These are phyloP conservation scores for Fusarium sp. DNA, from an alignment of 2,329 filamentous ascomycete species.

Conservation along the genomic window DNA sequence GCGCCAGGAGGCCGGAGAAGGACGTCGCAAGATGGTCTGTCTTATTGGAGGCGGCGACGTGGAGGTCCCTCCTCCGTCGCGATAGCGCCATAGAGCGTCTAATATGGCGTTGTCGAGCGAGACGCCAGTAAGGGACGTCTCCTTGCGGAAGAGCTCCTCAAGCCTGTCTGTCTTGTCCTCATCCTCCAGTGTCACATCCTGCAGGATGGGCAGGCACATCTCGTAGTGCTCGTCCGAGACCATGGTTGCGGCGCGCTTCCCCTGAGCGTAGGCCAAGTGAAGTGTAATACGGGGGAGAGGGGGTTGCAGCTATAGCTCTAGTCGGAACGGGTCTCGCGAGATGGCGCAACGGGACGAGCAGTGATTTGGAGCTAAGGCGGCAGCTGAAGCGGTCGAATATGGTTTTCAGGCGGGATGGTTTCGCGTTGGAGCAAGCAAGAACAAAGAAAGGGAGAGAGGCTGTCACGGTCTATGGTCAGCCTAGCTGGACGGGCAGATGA, in stretches of 20 bases:
- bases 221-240: conserved; percentile 94
- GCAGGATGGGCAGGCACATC: conserved; percentile 87
- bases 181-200: conserved; percentile 85
- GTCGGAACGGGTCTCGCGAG: conserved; percentile 22
- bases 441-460: conserved; percentile 35
- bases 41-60: conserved; percentile 87
- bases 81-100: conserved; percentile 89
- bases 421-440: conserved; percentile 18
- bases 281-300: conserved; percentile 15
- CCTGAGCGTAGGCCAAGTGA: background rate
- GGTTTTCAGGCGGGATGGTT: conserved; percentile 13
- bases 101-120: conserved; percentile 90
- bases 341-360: conserved; percentile 14
- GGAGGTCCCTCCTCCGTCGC: conserved; percentile 72
- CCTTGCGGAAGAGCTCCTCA: conserved; percentile 84
- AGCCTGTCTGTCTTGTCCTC: conserved; percentile 95
- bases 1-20: conserved; percentile 96
- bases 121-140: conserved; percentile 80
- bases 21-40: conserved; percentile 88
- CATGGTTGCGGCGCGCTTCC: conserved; percentile 67
- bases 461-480: conserved; percentile 36
- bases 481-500: conserved; percentile 1
- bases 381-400: conserved; percentile 14
- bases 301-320: conserved; percentile 29
- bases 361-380: conserved; percentile 26